A percentile compares a stretch with the other conserved stretches of the same genome.
Evolutionary conservation across 2,329 filamentous ascomycete genomes (phyloP).

Genomic region (Biscogniauxia mediterranea): DNA sequence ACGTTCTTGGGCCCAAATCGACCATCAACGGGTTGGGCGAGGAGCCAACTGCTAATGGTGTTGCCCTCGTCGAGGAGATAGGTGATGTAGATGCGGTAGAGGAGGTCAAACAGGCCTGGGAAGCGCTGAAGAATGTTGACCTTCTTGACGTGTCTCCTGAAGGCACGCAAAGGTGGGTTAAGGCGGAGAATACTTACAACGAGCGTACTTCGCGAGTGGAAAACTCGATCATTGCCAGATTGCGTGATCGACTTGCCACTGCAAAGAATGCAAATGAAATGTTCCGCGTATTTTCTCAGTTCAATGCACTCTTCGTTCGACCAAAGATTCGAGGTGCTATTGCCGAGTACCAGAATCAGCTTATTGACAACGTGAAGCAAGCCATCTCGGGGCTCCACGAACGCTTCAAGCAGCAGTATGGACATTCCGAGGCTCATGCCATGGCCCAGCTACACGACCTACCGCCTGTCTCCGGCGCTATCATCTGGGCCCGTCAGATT

Average conservation of each 20-base stretch:
- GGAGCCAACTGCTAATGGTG: slow-evolving; percentile 53
- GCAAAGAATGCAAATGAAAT: slow-evolving; percentile 98
- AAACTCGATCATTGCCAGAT: slow-evolving; percentile 94
- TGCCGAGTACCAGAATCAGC: slow-evolving; percentile 94
- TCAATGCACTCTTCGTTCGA: slow-evolving; percentile 96
- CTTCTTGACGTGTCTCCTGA: slow-evolving; percentile 87
- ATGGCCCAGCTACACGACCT: slow-evolving; percentile 98
- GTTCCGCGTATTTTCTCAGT: slow-evolving; percentile 99
- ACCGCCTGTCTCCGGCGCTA: slow-evolving; percentile 91
- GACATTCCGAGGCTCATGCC: slow-evolving; percentile 93
- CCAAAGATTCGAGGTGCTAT: slow-evolving; percentile 99
- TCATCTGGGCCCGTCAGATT: slow-evolving; percentile 97
- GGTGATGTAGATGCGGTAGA: slow-evolving; percentile 96
- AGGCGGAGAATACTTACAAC: slow-evolving; percentile 94
- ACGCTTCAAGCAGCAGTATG: slow-evolving; percentile 98
- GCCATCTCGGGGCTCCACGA: slow-evolving; percentile 93
- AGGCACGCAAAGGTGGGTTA: slow-evolving; percentile 88
- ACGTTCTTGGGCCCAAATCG: slow-evolving; percentile 81
- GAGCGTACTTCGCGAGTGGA: slow-evolving; percentile 96
- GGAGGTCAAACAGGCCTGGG: slow-evolving; percentile 93
- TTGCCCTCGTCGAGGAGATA: slow-evolving; percentile 84
- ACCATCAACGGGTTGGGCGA: slow-evolving; percentile 55
- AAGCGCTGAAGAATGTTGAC: slow-evolving; percentile 90
- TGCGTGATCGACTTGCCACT: slow-evolving; percentile 88
- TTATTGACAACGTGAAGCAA: slow-evolving; percentile 96